A percentile compares a stretch with the other conserved stretches of the same genome.
phyloP scores from a whole-genome alignment of 2,329 filamentous ascomycete genomes.

The Xylaria sp. region DNA sequence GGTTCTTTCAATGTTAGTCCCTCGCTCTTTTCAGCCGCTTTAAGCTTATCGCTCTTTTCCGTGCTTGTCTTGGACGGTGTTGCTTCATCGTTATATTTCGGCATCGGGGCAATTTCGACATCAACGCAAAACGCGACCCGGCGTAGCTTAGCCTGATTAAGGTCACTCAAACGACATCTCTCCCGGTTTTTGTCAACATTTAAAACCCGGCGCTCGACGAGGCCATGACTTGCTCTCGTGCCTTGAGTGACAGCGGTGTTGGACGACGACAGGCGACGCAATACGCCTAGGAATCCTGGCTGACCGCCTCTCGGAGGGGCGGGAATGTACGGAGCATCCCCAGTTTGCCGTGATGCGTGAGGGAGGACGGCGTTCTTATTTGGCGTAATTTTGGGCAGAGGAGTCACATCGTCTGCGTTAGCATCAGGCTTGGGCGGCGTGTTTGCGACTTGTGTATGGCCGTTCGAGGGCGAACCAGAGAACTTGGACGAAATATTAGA shows the following conservation, averaged over 20 bases:
- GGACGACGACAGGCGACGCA: conserved; percentile 83
- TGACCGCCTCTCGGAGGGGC: conserved; percentile 75
- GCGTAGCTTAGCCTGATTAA: conserved; percentile 82
- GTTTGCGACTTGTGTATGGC: conserved; percentile 31
- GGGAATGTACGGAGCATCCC: conserved; percentile 75
- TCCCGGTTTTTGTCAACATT: conserved; percentile 86
- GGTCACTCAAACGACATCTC: conserved; percentile 79
- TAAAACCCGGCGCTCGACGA: conserved; percentile 82
- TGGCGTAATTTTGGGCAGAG: conserved; percentile 60
- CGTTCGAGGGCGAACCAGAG: conserved; percentile 64
- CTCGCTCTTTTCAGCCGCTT: conserved; percentile 75
- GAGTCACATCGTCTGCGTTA: conserved; percentile 52
- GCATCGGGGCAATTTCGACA: conserved; percentile 92
- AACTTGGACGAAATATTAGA: conserved; percentile 94
- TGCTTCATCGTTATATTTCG: conserved; percentile 75
- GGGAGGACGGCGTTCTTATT: conserved; percentile 69
- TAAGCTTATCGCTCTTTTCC: conserved; percentile 70
- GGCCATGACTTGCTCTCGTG: conserved; percentile 67
- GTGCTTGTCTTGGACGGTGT: conserved; percentile 59
- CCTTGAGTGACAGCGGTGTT: conserved; percentile 59
- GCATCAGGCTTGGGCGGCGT: conserved; percentile 40
- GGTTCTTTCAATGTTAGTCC: conserved; percentile 77
- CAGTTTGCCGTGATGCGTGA: conserved; percentile 64
- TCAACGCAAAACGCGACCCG: conserved; percentile 96
- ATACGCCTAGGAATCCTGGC: conserved; percentile 81